A percentile compares a stretch with the other conserved stretches of the same genome.
Evolutionary conservation across 2,329 filamentous ascomycete species (phyloP).

Genomic region (Fragosphaeria purpurea): DNA sequence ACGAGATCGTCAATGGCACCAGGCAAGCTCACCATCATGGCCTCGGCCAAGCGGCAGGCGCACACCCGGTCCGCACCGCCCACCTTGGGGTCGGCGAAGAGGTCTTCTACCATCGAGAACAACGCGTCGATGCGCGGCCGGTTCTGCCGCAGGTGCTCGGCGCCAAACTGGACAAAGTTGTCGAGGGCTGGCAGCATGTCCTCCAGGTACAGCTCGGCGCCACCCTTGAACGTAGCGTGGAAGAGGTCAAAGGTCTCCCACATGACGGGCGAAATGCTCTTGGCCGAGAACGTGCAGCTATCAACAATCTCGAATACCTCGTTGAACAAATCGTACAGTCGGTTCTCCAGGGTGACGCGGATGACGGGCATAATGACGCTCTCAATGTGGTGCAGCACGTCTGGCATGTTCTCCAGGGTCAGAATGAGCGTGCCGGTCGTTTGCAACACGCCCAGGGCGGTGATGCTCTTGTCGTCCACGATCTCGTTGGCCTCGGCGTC

Average conservation of each 20-base stretch:
- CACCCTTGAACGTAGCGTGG: constrained; percentile 92
- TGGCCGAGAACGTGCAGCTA: constrained; percentile 96
- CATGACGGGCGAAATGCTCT: constrained; percentile 92
- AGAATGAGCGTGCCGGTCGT: constrained; percentile 96
- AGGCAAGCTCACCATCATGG: constrained; percentile 90
- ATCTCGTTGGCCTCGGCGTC: constrained; percentile 82
- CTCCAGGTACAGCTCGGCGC: constrained; percentile 92
- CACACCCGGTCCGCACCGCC: constrained; percentile 92
- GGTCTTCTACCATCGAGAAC: constrained; percentile 87
- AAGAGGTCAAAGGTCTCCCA: constrained; percentile 98
- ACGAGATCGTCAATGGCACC: constrained; percentile 83
- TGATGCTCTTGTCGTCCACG: constrained; percentile 96
- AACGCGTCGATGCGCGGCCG: constrained; percentile 80
- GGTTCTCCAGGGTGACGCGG: constrained; percentile 91
- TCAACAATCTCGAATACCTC: constrained; percentile 99
- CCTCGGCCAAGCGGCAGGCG: constrained; percentile 93
- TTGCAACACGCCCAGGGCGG: constrained; percentile 87
- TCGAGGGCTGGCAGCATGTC: constrained; percentile 97
- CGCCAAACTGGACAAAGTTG: constrained; percentile 94
- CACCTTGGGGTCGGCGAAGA: constrained; percentile 87
- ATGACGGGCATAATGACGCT: constrained; percentile 96
- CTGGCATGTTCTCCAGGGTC: constrained; percentile 91
- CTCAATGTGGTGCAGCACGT: constrained; percentile 89
- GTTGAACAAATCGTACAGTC: constrained; percentile 95
- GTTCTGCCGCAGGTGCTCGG: constrained; percentile 68